Evolutionary conservation across 2,329 filamentous ascomycete genomes (phyloP).

Genomic region (Karstenula rhodostoma): DNA sequence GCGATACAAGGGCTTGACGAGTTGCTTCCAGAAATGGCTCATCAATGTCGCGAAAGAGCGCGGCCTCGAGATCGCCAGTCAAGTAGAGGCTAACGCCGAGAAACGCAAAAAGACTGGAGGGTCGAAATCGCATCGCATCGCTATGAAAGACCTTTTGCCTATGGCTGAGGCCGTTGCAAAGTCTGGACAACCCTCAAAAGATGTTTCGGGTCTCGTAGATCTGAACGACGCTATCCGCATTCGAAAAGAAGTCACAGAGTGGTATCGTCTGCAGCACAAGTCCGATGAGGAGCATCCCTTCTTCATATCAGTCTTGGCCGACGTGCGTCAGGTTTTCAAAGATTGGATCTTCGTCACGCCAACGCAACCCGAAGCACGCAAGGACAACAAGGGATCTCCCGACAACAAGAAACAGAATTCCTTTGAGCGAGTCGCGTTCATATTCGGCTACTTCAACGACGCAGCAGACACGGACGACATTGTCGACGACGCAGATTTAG

Average conservation of each 20-base stretch:
- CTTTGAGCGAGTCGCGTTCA: not conserved
- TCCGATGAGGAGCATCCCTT: slow-evolving; percentile 23
- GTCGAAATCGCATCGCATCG: slow-evolving; percentile 19
- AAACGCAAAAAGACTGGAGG: not conserved
- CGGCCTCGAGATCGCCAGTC: slow-evolving; percentile 20
- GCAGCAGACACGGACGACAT: not conserved
- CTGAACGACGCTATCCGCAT: slow-evolving; percentile 28
- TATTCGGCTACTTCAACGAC: not conserved
- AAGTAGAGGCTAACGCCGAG: slow-evolving; percentile 12
- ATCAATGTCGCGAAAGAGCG: slow-evolving; percentile 22
- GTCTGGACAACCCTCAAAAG: slow-evolving; percentile 18
- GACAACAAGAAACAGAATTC: not conserved
- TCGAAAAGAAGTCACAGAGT: slow-evolving; percentile 27
- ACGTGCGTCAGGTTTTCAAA: slow-evolving; percentile 15
- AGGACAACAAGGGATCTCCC: not conserved
- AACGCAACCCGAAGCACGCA: not conserved
- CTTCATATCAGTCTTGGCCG: slow-evolving; percentile 15
- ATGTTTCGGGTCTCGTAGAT: slow-evolving; percentile 24
- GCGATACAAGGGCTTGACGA: slow-evolving; percentile 25
- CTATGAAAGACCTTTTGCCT: slow-evolving; percentile 13
- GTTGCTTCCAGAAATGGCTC: slow-evolving; percentile 28
- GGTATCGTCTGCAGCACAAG: slow-evolving; percentile 12
- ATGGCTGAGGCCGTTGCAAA: slow-evolving; percentile 24
- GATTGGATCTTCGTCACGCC: slow-evolving; percentile 2
- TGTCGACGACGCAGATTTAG: not conserved